Base-by-base conservation (phyloP, 441 rosid genomes). In the Euphorbia corollata region DNA sequence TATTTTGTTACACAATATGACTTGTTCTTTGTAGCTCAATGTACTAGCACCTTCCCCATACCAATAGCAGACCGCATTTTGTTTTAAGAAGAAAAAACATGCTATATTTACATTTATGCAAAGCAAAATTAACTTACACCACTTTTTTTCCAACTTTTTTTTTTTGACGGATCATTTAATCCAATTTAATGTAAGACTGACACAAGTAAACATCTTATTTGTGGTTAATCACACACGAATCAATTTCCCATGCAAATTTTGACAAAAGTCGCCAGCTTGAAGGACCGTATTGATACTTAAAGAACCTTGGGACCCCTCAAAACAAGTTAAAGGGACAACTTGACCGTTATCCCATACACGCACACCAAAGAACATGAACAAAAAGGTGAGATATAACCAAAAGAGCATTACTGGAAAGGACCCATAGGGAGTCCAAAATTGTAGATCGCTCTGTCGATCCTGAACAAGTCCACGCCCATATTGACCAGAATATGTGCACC, bases 391-490 rank as follows among this genome's bases (percentile, higher is more conserved):
- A 36, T 2, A 53, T 36, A 24, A 75, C 67, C 74, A 77, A 80
- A 71, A 74, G 67, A 47, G 20, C 8, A 66, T 91, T 86, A 94
- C 99, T 81, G 90, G 85, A 89, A 87, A 77, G 99, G 99, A 16
- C 99, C 99, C 55, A 91, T 70, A 7, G 97, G 97, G 70, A 94
- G 77, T 82, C 99, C 97, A 36, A 94, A 94, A 77, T 83, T 81
- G 77, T 80, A 77, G 48, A 94, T 85, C 63, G 80, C 83, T 43
- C 78, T 75, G 85, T 94, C 99, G 71, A 94, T 80, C 81, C 96
- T 87, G 88, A 87, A 94, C 72, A 80, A 64, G 69, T 94, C 99
- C 73, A 87, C 96, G 38, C 99, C 99, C 75, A 91, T 78, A 77
- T 75, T 79, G 74, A 78, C 82, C 82, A 91, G 74, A 66, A 94